Conservation (phyloP, 768 basidiomycete genomes). For the Pholiota molesta region DNA sequence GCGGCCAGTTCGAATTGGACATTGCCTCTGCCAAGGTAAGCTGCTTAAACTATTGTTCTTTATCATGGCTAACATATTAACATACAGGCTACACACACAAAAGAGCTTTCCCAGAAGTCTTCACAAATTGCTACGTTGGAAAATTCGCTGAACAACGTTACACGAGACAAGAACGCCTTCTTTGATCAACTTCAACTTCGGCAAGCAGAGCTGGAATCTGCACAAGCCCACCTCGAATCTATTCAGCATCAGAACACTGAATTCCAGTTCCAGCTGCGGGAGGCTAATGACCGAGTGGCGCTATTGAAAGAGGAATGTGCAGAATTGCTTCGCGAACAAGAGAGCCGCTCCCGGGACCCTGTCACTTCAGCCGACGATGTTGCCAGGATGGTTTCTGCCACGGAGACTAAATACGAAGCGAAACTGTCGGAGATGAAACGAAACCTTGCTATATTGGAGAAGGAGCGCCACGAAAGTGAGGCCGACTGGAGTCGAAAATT, state of each 20-base stretch:
- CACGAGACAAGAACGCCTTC: slow-evolving; percentile 73
- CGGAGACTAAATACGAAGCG: slow-evolving; percentile 77
- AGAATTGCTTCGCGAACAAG: slow-evolving; percentile 65
- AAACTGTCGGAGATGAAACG: slow-evolving; percentile 73
- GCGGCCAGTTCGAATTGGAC: slow-evolving; percentile 79
- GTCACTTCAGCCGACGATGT: slow-evolving; percentile 64
- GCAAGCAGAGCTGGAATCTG: slow-evolving; percentile 89
- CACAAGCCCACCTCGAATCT: slow-evolving; percentile 72
- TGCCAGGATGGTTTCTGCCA: slow-evolving; percentile 70
- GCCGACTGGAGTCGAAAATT: slow-evolving; percentile 89
- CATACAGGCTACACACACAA: slow-evolving; percentile 63
- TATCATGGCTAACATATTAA: slow-evolving; percentile 8
- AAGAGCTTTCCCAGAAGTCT: slow-evolving; percentile 64
- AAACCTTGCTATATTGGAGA: slow-evolving; percentile 67
- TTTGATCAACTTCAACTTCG: slow-evolving; percentile 89
- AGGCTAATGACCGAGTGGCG: slow-evolving; percentile 71
- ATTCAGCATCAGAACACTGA: slow-evolving; percentile 82
- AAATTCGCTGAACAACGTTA: slow-evolving; percentile 65
- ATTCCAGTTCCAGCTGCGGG: slow-evolving; percentile 83
- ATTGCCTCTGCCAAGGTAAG: slow-evolving; percentile 72
- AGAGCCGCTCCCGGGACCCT: slow-evolving; percentile 45
- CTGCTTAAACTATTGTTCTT: not conserved
- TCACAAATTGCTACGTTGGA: slow-evolving; percentile 73
- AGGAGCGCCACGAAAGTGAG: slow-evolving; percentile 85
- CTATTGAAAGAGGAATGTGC: slow-evolving; percentile 72